phyloP scores from a whole-genome alignment of 176 grass and related monocot species.

The Eleusine indica region DNA sequence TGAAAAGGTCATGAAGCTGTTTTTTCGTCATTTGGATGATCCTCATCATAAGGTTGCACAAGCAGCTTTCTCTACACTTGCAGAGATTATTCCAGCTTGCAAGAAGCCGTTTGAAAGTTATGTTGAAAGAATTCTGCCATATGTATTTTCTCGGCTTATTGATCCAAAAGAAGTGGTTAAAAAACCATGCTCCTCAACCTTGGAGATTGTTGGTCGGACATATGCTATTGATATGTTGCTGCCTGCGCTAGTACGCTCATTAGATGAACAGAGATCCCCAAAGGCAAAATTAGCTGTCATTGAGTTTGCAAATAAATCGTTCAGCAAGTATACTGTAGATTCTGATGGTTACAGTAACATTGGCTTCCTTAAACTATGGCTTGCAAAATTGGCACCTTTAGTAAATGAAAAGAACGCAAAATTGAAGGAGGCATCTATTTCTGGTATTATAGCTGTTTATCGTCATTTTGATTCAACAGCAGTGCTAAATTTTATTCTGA shows the following conservation, averaged over 20 bases:
- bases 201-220: conserved; percentile 83
- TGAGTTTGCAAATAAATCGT: conserved; percentile 90
- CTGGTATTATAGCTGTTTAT: conserved; percentile 95
- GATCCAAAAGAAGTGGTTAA: conserved; percentile 95
- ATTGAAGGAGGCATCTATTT: conserved; percentile 96
- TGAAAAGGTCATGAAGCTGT: conserved; percentile 99
- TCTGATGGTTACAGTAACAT: conserved; percentile 91
- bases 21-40: conserved; percentile 97
- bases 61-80: conserved; percentile 80
- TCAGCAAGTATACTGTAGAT: conserved; percentile 77
- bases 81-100: conserved; percentile 95
- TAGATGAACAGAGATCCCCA: conserved; percentile 96
- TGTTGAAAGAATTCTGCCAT: conserved; percentile 84
- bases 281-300: conserved; percentile 96
- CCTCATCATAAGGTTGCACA: conserved; percentile 98
- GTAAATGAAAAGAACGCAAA: conserved; percentile 95
- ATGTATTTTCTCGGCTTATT: conserved; percentile 91
- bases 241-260: conserved; percentile 83
- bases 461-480: conserved; percentile 93
- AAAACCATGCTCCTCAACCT: conserved; percentile 77
- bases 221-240: conserved; percentile 95
- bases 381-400: conserved; percentile 90
- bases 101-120: conserved; percentile 92
- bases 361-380: conserved; percentile 97
- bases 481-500: conserved; percentile 98